Base-by-base conservation (phyloP, 2,329 filamentous ascomycete species). In the Aspergillus novoparasiticus region DNA sequence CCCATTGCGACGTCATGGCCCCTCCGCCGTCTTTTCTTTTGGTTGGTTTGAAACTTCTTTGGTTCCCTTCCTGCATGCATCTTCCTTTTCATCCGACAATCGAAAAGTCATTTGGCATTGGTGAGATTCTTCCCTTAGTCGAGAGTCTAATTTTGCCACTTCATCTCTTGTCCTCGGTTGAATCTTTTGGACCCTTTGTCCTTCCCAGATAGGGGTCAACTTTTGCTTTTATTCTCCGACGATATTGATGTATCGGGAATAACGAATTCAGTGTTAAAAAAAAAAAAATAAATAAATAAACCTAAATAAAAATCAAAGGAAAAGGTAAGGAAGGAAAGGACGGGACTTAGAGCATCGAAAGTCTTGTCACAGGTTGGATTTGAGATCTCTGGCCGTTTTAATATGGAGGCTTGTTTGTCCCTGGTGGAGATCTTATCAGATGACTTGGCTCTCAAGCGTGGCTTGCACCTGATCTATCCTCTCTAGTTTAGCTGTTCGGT, bases 381-480 rank as follows among this genome's bases (percentile, higher is more conserved):
- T 36, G 19, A 54, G 32, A 54, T 10, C 10, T 30, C 21, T 54
- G 30, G 51, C 28, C 30, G 51, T 36, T 54, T 32, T 54, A 14
- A 34, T 54, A 54, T 54, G 36, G 51, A n/a, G 32, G 28, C 51
- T 54, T 54, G 51, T 36, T 54, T 54, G 36, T 53, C 48, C 30
- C 21, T 19, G 30, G 6, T 46, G 53, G 16, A 21, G 32, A 54
- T 53, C 58, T 59, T 59, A 53, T 59, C 58, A 59, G 46, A 53
- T 59, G 56, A 62, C 56, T 54, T 51, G 55, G 55, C 54, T 32
- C 45, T 26, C 14, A 28, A 28, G 14, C 2, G 56, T 48, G 28
- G 16, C 45, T 32, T 50, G n/a, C 43, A 39, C 36, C 57, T 39
- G 28, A 23, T n/a, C 6, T 51, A 8, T n/a, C n/a, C 11, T 46